Base-by-base conservation (phyloP, 2,329 filamentous ascomycete genomes). In the Cladosporium velox region DNA sequence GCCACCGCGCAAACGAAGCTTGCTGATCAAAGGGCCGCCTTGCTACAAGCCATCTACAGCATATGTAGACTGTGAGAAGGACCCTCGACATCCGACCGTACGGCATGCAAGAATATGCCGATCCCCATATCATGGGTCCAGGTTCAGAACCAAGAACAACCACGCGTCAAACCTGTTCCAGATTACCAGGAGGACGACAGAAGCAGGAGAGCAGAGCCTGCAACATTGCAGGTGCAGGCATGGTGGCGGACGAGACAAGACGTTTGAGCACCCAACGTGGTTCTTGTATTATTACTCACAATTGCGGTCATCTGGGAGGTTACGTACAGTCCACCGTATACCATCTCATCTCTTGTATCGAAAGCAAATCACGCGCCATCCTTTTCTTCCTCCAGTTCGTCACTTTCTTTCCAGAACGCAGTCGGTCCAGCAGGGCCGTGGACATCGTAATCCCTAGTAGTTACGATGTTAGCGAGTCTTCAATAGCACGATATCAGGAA, bases 391-490 rank as follows among this genome's bases (percentile, higher is more conserved):
- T 74, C 71, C 44, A 78, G 73, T 18, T 78, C 77, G 70, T 90
- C 87, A 52, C 82, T 85, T 12, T 89, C 81, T 77, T 93, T 93
- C 90, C 91, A 94, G 72, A 91, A 92, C 0, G 88, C 89, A 1
- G 89, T 91, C 1, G 91, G 91, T 0, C 91, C 91, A 1, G 85
- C 89, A 0, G 91, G 91, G 0, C 91, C 90, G 70, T 89, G 86
- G 0, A 80, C 75, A 68, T 91, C 88, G 71, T 86, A 89, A 75
- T 92, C 86, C 71, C 86, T 88, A 61, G 47, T 2, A n/a, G 5
- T 12, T 7, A 3, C 6, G 12, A n/a, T 11, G 30, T 52, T 11
- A 58, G 21, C 24, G 18, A 58, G 5, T 15, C 10, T 15, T 28
- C 34, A 26, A 10, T n/a, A 10, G 12, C 34, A 4, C 21, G 15